A percentile compares a stretch with the other conserved stretches of the same genome.
These are phyloP conservation scores for Alternaria arborescens DNA, from an alignment of 2,329 filamentous ascomycete species.

Conservation along the genomic window DNA sequence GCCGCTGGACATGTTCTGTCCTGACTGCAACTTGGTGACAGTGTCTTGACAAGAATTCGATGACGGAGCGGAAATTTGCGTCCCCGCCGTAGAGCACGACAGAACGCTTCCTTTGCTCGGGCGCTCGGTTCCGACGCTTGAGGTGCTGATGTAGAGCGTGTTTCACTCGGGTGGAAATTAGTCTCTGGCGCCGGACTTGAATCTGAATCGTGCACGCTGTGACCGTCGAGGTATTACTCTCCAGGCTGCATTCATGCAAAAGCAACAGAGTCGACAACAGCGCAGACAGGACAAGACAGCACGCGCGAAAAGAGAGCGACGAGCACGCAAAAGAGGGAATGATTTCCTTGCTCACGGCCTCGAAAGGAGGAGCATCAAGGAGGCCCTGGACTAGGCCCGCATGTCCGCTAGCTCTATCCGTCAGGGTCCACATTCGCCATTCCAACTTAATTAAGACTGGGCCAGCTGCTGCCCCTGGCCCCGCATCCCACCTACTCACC, in stretches of 20 bases:
- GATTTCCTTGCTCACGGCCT: background rate
- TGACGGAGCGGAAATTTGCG: constrained; percentile 8
- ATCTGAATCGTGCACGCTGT: constrained; percentile 4
- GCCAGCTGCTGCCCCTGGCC: constrained; percentile 25
- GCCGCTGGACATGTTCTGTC: background rate
- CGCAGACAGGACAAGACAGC: constrained; percentile 3
- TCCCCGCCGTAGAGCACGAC: constrained; percentile 6
- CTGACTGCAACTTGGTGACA: too few species aligned
- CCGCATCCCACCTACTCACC: constrained; percentile 12
- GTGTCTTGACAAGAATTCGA: background rate
- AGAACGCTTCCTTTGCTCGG: constrained; percentile 7
- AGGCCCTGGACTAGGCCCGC: constrained; percentile 22
- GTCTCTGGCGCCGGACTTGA: constrained; percentile 10
- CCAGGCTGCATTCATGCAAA: constrained; percentile 1
- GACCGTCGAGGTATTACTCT: background rate
- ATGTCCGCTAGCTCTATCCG: constrained; percentile 11
- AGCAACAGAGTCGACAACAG: constrained; percentile 5
- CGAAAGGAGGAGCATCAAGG: constrained; percentile 33
- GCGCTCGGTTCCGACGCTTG: constrained; percentile 19
- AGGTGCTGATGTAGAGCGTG: constrained; percentile 29
- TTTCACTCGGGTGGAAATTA: constrained; percentile 32
- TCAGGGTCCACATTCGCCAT: constrained; percentile 23
- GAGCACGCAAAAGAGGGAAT: constrained; percentile 10
- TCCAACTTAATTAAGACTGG: constrained; percentile 18
- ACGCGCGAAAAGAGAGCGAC: constrained; percentile 13